Conservation (phyloP, 257 asterid species). For the Solanum gandarillasii region DNA sequence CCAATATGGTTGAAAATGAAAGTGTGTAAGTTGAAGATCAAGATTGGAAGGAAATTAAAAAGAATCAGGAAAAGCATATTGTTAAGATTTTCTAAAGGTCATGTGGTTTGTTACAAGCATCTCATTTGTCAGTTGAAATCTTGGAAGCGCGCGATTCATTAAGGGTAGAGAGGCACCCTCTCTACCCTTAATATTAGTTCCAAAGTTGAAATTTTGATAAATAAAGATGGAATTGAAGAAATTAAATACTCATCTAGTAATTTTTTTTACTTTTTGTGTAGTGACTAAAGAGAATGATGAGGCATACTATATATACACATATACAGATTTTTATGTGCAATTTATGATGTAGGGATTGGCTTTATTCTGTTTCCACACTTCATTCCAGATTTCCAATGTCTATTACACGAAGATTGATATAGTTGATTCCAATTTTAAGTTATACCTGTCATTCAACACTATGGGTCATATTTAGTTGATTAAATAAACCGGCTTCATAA, state of each 20-base stretch:
- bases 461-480: background rate
- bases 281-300: background rate
- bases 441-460: background rate
- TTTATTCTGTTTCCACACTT: background rate
- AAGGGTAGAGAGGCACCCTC: too few species aligned
- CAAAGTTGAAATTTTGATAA: background rate
- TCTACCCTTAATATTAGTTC: background rate
- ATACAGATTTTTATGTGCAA: background rate
- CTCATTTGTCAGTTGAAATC: slow-evolving; percentile 29
- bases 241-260: background rate
- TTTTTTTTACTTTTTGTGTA: background rate
- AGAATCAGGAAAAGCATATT: slow-evolving; percentile 36
- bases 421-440: background rate
- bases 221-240: background rate
- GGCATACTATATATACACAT: background rate
- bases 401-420: background rate
- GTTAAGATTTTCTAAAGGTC: slow-evolving; percentile 17
- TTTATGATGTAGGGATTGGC: background rate
- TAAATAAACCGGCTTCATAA: background rate
- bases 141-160: slow-evolving; percentile 35
- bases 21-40: slow-evolving; percentile 46
- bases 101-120: slow-evolving; percentile 26
- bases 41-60: slow-evolving; percentile 49
- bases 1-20: slow-evolving; percentile 52
- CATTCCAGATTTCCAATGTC: background rate